phyloP scores from a whole-genome alignment of 495 filamentous ascomycete genomes.

The Aspergillus avenaceus region DNA sequence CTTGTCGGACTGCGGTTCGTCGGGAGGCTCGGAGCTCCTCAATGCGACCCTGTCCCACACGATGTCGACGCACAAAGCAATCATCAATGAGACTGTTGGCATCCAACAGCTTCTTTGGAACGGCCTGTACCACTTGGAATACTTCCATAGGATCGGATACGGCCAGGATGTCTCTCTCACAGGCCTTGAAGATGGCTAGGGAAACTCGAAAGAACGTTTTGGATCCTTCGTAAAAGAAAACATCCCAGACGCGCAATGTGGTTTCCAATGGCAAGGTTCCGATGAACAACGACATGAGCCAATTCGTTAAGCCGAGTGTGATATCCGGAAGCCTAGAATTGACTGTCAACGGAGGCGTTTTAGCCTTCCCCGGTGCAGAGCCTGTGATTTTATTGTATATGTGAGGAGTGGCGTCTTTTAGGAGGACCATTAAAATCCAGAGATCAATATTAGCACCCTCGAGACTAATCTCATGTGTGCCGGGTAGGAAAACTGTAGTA shows the following conservation, averaged over 20 bases:
- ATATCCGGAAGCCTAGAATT: conserved; percentile 76
- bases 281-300: conserved; percentile 98
- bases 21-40: conserved; percentile 39
- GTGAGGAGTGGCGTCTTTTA: conserved; percentile 78
- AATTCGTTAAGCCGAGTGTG: conserved; percentile 88
- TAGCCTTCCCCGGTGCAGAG: conserved; percentile 50
- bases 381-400: conserved; percentile 88
- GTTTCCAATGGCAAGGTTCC: conserved; percentile 88
- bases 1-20: conserved; percentile 40
- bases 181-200: conserved; percentile 87
- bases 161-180: conserved; percentile 73
- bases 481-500: conserved; percentile 81
- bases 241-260: conserved; percentile 89
- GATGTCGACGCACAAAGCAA: conserved; percentile 73
- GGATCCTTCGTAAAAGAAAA: conserved; percentile 91
- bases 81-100: conserved; percentile 75
- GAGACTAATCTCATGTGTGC: conserved; percentile 86
- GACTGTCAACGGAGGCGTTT: conserved; percentile 40
- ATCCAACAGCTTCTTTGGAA: conserved; percentile 78
- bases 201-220: conserved; percentile 94
- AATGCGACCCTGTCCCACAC: conserved; percentile 66
- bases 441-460: conserved; percentile 95
- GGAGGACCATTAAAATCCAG: conserved; percentile 81
- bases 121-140: conserved; percentile 89
- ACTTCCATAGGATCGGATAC: conserved; percentile 92